phyloP scores from a whole-genome alignment of 2,329 filamentous ascomycete genomes.

The Ceratocystis colombiana region DNA sequence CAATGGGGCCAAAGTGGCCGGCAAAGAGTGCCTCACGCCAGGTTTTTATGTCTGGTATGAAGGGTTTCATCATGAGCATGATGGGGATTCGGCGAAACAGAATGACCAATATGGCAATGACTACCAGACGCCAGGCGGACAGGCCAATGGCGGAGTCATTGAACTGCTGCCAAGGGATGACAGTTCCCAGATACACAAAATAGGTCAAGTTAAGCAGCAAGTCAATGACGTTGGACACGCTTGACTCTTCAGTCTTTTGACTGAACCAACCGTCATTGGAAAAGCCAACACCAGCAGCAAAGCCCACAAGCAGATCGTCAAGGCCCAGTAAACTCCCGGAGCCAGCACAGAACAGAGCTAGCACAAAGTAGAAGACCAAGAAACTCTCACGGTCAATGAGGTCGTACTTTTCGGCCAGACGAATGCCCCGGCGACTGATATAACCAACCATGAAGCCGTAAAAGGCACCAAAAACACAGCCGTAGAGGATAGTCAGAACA shows the following conservation, averaged over 20 bases:
- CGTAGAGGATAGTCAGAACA: conserved; percentile 81
- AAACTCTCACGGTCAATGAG: conserved; percentile 95
- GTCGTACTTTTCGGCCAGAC: conserved; percentile 70
- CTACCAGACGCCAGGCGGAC: conserved; percentile 79
- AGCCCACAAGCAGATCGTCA: conserved; percentile 89
- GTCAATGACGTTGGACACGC: conserved; percentile 99
- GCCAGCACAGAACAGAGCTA: conserved; percentile 90
- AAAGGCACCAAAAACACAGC: conserved; percentile 85
- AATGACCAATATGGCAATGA: conserved; percentile 86
- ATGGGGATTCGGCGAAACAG: conserved; percentile 92
- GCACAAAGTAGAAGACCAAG: conserved; percentile 94
- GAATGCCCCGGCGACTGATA: conserved; percentile 80
- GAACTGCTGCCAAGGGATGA: conserved; percentile 91
- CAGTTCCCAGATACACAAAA: conserved; percentile 94
- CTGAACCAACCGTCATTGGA: conserved; percentile 99
- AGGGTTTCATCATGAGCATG: conserved; percentile 80
- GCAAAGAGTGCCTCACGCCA: conserved; percentile 96
- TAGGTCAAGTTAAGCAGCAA: conserved; percentile 92
- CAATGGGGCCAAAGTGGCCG: conserved; percentile 94
- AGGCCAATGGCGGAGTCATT: conserved; percentile 66
- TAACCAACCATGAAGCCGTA: conserved; percentile 86
- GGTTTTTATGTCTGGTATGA: conserved; percentile 95
- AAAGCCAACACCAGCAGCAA: conserved; percentile 93
- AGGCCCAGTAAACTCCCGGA: conserved; percentile 84
- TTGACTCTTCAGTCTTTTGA: conserved; percentile 94